These are phyloP conservation scores for Pulicaria dysenterica DNA, from an alignment of 129 eudicot genomes.

Conservation along the genomic window DNA sequence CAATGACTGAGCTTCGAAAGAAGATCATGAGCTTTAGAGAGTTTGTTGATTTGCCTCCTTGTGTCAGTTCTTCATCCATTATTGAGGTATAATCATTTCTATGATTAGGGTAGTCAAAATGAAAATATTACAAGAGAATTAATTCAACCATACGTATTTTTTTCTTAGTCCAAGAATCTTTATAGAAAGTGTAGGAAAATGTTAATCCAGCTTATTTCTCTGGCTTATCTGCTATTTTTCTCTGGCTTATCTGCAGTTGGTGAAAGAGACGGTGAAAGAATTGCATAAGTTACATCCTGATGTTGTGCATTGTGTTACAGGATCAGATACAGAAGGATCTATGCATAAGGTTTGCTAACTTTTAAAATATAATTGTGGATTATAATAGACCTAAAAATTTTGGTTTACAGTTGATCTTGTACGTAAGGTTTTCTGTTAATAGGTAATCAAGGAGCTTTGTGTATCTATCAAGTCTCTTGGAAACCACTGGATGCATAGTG, in stretches of 20 bases:
- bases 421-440: slow-evolving; percentile 20
- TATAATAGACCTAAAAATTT: slow-evolving; percentile 5
- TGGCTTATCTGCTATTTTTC: slow-evolving; percentile 16
- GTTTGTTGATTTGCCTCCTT: slow-evolving; percentile 67
- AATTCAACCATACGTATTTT: neutral
- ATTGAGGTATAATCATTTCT: slow-evolving; percentile 54
- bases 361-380: neutral
- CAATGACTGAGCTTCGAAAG: slow-evolving; percentile 54
- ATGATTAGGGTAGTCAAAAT: neutral
- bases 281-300: slow-evolving; percentile 55
- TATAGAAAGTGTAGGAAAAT: neutral
- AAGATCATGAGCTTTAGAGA: slow-evolving; percentile 75
- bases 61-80: slow-evolving; percentile 49
- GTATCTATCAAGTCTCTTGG: slow-evolving; percentile 66
- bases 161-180: neutral
- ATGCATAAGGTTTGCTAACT: slow-evolving; percentile 55
- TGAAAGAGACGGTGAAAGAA: slow-evolving; percentile 68
- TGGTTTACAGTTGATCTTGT: slow-evolving; percentile 5
- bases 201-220: neutral
- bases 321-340: slow-evolving; percentile 49
- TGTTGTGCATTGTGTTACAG: slow-evolving; percentile 34
- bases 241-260: slow-evolving; percentile 49
- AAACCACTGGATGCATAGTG: slow-evolving; percentile 56
- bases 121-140: neutral
- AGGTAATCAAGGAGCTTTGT: slow-evolving; percentile 73